Base-by-base conservation (phyloP, 257 asterid species). In the Solanum piurae region DNA sequence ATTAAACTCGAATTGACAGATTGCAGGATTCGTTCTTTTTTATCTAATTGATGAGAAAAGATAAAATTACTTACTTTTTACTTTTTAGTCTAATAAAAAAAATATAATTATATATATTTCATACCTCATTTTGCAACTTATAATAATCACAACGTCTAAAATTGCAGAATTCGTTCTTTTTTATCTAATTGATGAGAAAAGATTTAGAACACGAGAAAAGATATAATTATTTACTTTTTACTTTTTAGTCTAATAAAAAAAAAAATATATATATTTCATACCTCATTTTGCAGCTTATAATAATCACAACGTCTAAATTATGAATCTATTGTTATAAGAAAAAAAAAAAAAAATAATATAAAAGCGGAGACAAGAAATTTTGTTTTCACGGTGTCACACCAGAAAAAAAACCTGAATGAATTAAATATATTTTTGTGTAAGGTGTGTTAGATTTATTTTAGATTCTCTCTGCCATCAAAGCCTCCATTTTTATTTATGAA, bases 341-440 rank as follows among this genome's bases (percentile, higher is more conserved):
- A 3, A 69, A 64, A 68, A 68, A 14, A 25, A 25, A 11, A 66
- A 64, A 31, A 71, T 16, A 71, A 33, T 72, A 18, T 33, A 33
- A 16, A 72, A 72, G 44, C 16, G 44, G 79, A 33, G 79, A 33
- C 79, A 72, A 9, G 11, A 72, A 10, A 8, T 8, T 16, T 72
- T 33, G 25, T 9, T 72, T 72, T 72, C 79, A 33, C 25, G 38
- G 25, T 31, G 77, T 71, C 25, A 33, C 79, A 72, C 79, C 79
- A 72, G 42, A 71, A 72, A 72, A 60, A 60, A 31, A 33, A 72
- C 79, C 79, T 72, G 79, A 72, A 72, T 72, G 79, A 72, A 33
- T 72, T 18, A 9, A 72, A 33, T 72, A 33, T 72, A 71, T 72
- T 7, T 72, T 72, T 33, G 13, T 33, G 25, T 72, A 72, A 72